Conservation (phyloP, 106 monocot species). For the Dendrobium officinale region DNA sequence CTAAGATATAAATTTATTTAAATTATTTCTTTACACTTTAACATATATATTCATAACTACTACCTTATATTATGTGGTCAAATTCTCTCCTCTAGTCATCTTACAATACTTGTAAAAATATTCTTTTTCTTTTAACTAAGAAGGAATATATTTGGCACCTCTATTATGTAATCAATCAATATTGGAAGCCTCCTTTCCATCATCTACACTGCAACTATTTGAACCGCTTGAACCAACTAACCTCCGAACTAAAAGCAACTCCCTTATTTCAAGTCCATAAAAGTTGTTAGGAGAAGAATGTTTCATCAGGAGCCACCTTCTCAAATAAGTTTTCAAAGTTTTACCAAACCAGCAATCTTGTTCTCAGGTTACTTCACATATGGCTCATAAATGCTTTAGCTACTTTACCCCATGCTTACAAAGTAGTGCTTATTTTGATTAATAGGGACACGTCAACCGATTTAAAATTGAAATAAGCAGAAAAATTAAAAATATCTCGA, state of each 20-base stretch:
- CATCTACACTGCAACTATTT: not conserved
- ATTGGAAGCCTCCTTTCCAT: too few relatives aligned
- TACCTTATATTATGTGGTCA: too few relatives aligned
- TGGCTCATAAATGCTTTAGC: not conserved
- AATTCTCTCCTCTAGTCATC: too few relatives aligned
- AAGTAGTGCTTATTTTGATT: not conserved
- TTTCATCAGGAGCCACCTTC: not conserved
- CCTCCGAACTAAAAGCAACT: not conserved
- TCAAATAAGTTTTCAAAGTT: not conserved
- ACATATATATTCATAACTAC: too few relatives aligned
- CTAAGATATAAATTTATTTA: too few relatives aligned
- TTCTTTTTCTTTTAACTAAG: too few relatives aligned
- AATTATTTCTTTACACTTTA: too few relatives aligned
- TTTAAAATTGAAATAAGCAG: not conserved
- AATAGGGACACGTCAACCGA: not conserved
- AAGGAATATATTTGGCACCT: too few relatives aligned
- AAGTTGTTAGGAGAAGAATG: not conserved
- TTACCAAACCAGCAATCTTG: not conserved
- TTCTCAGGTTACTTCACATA: not conserved
- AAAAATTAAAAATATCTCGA: not conserved
- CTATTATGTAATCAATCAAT: too few relatives aligned
- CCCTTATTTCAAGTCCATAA: not conserved
- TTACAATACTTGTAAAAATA: too few relatives aligned
- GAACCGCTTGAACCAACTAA: not conserved
- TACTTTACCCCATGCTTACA: not conserved